Percentiles rank a stretch among this genome's conserved stretches.
phyloP scores from a whole-genome alignment of 768 basidiomycete species.

The Mycena olivaceomarginata region DNA sequence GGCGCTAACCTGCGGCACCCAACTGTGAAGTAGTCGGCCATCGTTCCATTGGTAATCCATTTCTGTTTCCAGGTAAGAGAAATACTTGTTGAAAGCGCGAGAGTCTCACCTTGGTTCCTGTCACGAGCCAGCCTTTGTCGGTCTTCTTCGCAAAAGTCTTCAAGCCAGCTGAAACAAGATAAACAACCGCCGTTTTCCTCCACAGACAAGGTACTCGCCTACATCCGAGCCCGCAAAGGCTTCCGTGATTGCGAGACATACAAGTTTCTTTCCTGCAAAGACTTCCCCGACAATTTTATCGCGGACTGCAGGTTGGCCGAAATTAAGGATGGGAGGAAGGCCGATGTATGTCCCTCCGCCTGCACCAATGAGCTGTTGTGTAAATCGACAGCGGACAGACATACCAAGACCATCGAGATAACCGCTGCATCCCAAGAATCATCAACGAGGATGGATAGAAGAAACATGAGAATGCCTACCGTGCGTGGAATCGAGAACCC shows the following conservation, averaged over 20 bases:
- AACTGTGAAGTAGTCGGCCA: conserved; percentile 83
- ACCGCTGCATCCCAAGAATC: conserved; percentile 60
- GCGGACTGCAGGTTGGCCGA: conserved; percentile 79
- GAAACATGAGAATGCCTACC: conserved; percentile 2
- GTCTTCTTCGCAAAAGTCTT: conserved; percentile 84
- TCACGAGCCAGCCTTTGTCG: conserved; percentile 86
- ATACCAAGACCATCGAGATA: conserved; percentile 81
- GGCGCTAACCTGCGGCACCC: conserved; percentile 60
- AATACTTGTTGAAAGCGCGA: conserved; percentile 5
- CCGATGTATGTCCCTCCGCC: conserved; percentile 67
- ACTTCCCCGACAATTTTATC: conserved; percentile 75
- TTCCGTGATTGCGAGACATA: conserved; percentile 89
- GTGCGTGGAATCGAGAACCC: conserved; percentile 74
- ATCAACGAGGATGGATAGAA: conserved; percentile 51
- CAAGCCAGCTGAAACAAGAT: conserved; percentile 66
- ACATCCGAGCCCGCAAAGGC: conserved; percentile 90
- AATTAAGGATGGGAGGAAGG: conserved; percentile 88
- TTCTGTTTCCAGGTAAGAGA: conserved; percentile 57
- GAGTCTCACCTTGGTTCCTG: conserved; percentile 83
- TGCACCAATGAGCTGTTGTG: not conserved
- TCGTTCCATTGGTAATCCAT: conserved; percentile 90
- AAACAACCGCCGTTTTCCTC: not conserved
- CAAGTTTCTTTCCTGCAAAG: conserved; percentile 79
- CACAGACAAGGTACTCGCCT: conserved; percentile 29
- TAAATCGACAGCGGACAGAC: not conserved